These are phyloP conservation scores for Pelargonium cotyledonis DNA, from an alignment of 441 rosid species.

Conservation along the genomic window DNA sequence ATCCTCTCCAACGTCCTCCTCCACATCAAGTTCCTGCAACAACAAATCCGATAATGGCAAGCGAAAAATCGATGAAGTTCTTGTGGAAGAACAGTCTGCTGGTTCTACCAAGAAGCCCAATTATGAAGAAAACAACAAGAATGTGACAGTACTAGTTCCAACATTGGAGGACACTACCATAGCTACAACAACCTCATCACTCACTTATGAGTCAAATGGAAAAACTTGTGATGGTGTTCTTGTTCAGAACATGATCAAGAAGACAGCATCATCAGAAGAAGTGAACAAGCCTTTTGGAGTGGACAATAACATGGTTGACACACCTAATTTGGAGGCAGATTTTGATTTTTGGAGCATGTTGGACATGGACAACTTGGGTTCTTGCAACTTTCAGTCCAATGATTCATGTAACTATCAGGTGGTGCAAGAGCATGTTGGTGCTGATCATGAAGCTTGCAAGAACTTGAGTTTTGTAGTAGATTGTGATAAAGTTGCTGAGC, in stretches of 20 bases:
- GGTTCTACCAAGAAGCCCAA: too few species aligned
- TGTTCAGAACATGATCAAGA: not conserved
- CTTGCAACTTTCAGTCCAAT: not conserved
- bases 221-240: conserved; percentile 9
- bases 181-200: not conserved
- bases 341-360: conserved; percentile 67
- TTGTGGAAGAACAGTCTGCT: too few species aligned
- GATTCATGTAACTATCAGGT: too few species aligned
- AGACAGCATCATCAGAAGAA: conserved; percentile 31
- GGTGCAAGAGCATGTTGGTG: too few species aligned
- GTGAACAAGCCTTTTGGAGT: conserved; percentile 48
- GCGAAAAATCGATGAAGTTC: too few species aligned
- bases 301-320: conserved; percentile 20
- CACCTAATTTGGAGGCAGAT: conserved; percentile 49
- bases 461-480: too few species aligned
- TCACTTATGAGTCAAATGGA: not conserved
- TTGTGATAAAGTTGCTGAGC: not conserved
- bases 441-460: too few species aligned
- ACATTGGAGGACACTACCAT: too few species aligned
- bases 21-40: conserved; percentile 24
- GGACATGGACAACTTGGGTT: conserved; percentile 25
- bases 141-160: too few species aligned
- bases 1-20: conserved; percentile 25
- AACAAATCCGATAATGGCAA: not conserved
- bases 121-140: too few species aligned